phyloP scores from a whole-genome alignment of 371 early-diverging fungal species.

The Dinochytrium kinnereticum region DNA sequence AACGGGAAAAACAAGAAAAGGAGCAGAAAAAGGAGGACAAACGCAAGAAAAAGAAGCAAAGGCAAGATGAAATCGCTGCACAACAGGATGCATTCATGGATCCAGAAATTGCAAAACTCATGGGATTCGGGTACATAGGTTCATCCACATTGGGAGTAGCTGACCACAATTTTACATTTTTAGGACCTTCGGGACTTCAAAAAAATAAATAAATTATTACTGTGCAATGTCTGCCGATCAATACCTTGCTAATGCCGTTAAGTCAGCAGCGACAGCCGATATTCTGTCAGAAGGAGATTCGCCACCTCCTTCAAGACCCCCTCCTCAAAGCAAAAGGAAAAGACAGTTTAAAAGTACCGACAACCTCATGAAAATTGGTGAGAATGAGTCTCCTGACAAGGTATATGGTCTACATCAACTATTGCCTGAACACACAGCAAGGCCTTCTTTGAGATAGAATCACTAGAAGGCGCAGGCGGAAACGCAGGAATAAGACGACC shows the following conservation, averaged over 20 bases:
- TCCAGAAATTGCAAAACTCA: constrained; percentile 47
- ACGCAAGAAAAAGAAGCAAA: constrained; percentile 46
- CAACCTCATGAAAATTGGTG: constrained; percentile 11
- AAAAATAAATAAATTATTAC: constrained; percentile 18
- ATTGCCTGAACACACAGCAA: background rate
- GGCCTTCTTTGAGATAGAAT: constrained; percentile 1
- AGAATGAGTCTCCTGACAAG: background rate
- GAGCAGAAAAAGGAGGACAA: constrained; percentile 47
- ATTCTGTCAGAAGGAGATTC: constrained; percentile 21
- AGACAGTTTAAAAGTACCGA: constrained; percentile 20
- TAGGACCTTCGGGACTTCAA: constrained; percentile 29
- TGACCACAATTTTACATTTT: constrained; percentile 15
- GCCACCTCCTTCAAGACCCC: constrained; percentile 25
- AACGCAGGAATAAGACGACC: background rate
- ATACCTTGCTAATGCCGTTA: background rate
- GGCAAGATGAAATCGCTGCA: constrained; percentile 27
- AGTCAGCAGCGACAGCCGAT: background rate
- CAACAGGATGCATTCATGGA: constrained; percentile 21
- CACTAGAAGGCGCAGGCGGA: background rate
- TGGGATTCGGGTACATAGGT: constrained; percentile 48
- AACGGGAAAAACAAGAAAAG: constrained; percentile 50
- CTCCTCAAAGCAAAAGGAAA: constrained; percentile 21
- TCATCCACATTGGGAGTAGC: background rate
- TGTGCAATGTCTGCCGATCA: background rate
- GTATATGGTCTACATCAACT: background rate